A percentile compares a stretch with the other conserved stretches of the same genome.
Conservation (phyloP, 192 early-diverging fungal species). For the Thamnidium elegans region DNA sequence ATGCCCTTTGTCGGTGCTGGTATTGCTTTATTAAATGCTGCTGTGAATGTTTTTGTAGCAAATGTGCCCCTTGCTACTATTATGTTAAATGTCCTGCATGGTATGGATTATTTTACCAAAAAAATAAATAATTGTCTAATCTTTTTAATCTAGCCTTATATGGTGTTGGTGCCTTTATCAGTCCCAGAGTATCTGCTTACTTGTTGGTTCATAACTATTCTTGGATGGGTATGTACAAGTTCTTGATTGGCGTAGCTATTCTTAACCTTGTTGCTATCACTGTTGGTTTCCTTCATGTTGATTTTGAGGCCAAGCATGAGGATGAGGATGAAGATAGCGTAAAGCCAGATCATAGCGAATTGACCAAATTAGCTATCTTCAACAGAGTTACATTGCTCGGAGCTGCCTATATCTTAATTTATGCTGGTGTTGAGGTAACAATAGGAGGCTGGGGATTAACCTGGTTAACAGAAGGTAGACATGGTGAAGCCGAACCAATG, state of each 20-base stretch:
- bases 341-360: background rate
- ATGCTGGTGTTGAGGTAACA: slow-evolving; percentile 38
- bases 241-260: slow-evolving; percentile 22
- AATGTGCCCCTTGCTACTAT: slow-evolving; percentile 32
- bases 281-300: slow-evolving; percentile 19
- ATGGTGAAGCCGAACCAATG: slow-evolving; percentile 27
- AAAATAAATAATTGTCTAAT: background rate
- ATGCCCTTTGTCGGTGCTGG: slow-evolving; percentile 31
- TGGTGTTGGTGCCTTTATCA: slow-evolving; percentile 33
- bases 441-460: slow-evolving; percentile 38
- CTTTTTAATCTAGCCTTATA: slow-evolving; percentile 22
- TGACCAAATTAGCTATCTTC: slow-evolving; percentile 10
- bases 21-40: slow-evolving; percentile 31
- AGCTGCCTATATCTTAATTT: slow-evolving; percentile 31
- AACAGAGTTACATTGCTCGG: slow-evolving; percentile 24
- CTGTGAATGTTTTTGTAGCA: slow-evolving; percentile 32
- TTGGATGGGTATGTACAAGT: slow-evolving; percentile 33
- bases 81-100: slow-evolving; percentile 35
- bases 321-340: background rate
- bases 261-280: slow-evolving; percentile 19
- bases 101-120: slow-evolving; percentile 14
- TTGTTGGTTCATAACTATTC: slow-evolving; percentile 18
- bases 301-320: slow-evolving; percentile 1
- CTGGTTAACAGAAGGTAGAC: slow-evolving; percentile 26
- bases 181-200: slow-evolving; percentile 26